Evolutionary conservation across 768 basidiomycete species (phyloP), one percentile per base, ranked within the genome.

Genomic region (Suillus clintonianus): DNA sequence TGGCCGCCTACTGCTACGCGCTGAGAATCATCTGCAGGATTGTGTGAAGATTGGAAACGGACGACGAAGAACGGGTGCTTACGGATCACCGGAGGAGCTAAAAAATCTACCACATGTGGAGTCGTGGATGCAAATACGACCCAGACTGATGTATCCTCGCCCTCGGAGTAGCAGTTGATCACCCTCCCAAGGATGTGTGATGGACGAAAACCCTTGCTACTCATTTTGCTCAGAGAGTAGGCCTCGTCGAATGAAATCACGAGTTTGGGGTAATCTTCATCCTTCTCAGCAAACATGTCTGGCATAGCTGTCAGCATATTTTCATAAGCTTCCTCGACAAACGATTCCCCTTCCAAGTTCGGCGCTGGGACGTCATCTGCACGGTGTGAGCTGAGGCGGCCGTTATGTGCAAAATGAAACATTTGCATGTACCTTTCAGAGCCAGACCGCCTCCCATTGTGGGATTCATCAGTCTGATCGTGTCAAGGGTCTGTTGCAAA

Each of bases 91-190:
- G 45, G 58, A 6, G 58, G 47, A 7, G 50, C 36, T 24, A 30
- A 42, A 51, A 64, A 60, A 42, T 42, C 37, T 10, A 37, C 48
- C 14, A 59, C 63, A 14, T 60, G 51, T 8, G 41, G 53, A 17
- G 45, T 54, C 7, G 58, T 64, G 22, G 59, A 64, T 32, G 47
- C 7, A 22, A 64, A 64, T 5, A 50, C 48, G n/a, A 53, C 63
- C 63, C 63, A 64, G 37, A 60, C 34, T 1, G 58, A 13, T 50
- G n/a, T n/a, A n/a, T n/a, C n/a, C n/a, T 7, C 48, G 7, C 9
- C 19, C 14, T 17, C 5, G 4, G 39, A 42, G 19, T 42, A 59
- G 17, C 10, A 7, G 15, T 27, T 27, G 13, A 58, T 58, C 17
- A 11, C 14, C 39, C 39, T 36, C 22, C 39, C 19, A 5, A 42